A percentile compares a stretch with the other conserved stretches of the same genome.
Conservation (phyloP, 2,329 filamentous ascomycete genomes). For the Aspergillus sp. region DNA sequence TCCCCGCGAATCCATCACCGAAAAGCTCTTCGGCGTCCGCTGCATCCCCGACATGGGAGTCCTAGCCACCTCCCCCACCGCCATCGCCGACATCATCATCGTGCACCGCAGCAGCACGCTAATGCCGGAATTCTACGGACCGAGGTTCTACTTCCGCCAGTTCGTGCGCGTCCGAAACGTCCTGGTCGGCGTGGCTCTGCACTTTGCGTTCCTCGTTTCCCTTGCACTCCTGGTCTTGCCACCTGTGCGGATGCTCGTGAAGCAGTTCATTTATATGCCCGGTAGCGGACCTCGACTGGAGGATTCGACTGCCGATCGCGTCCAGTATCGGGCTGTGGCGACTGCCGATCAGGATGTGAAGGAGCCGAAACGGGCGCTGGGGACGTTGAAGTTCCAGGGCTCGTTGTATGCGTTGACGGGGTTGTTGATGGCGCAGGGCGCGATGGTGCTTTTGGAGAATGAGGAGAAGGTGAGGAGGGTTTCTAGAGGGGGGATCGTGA, state of each 20-base stretch:
- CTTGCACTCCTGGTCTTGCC: slow-evolving; percentile 50
- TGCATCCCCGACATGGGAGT: slow-evolving; percentile 58
- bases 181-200: slow-evolving; percentile 49
- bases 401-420: slow-evolving; percentile 46
- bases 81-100: slow-evolving; percentile 54
- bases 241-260: slow-evolving; percentile 53
- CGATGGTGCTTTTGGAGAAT: slow-evolving; percentile 44
- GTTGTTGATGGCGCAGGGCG: slow-evolving; percentile 45
- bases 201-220: slow-evolving; percentile 48
- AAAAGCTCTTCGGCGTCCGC: slow-evolving; percentile 50
- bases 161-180: slow-evolving; percentile 54
- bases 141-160: slow-evolving; percentile 58
- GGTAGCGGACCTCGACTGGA: slow-evolving; percentile 52
- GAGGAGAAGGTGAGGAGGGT: slow-evolving; percentile 42
- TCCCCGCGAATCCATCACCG: slow-evolving; percentile 29
- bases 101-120: slow-evolving; percentile 62
- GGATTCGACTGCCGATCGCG: slow-evolving; percentile 36
- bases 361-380: slow-evolving; percentile 41
- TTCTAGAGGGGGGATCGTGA: slow-evolving; percentile 49
- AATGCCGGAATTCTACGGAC: slow-evolving; percentile 57
- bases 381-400: slow-evolving; percentile 43
- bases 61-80: slow-evolving; percentile 55
- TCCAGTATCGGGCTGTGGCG: slow-evolving; percentile 48
- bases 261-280: slow-evolving; percentile 49
- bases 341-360: slow-evolving; percentile 39